Conservation (phyloP, 257 asterid species). For the Lycium barbarum region DNA sequence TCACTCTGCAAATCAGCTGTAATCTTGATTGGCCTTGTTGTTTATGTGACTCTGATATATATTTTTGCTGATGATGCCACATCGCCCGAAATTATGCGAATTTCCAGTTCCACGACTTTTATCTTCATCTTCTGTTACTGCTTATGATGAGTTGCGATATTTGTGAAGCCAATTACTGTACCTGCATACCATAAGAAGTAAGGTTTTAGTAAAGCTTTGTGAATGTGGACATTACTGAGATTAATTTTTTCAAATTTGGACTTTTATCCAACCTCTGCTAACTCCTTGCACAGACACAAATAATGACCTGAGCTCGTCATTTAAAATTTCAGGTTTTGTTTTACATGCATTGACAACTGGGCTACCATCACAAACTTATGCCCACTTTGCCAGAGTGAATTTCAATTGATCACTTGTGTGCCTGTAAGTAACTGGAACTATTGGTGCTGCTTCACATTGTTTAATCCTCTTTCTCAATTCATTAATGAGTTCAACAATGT, state of each 20-base stretch:
- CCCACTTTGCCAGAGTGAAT: constrained; percentile 97
- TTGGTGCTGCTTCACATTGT: constrained; percentile 19
- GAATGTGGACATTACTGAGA: constrained; percentile 30
- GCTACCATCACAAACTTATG: constrained; percentile 95
- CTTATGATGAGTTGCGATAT: background rate
- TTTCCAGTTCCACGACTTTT: background rate
- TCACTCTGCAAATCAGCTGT: background rate
- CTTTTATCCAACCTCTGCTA: constrained; percentile 22
- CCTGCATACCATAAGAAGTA: background rate
- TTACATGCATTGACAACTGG: constrained; percentile 99
- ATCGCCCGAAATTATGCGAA: background rate
- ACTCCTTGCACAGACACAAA: constrained; percentile 36
- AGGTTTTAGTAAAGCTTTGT: background rate
- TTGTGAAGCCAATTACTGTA: background rate
- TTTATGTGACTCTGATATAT: background rate
- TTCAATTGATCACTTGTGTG: constrained; percentile 97
- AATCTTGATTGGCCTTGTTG: constrained; percentile 11
- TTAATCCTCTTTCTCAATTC: constrained; percentile 5
- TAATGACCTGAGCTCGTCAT: constrained; percentile 30
- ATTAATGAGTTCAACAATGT: background rate
- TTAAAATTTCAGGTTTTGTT: constrained; percentile 90
- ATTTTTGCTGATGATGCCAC: background rate
- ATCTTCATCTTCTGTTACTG: background rate
- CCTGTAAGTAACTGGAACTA: constrained; percentile 74
- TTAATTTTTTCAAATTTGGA: background rate